Conservation (phyloP, 2,329 filamentous ascomycete species). For the Diaporthe humulicola region DNA sequence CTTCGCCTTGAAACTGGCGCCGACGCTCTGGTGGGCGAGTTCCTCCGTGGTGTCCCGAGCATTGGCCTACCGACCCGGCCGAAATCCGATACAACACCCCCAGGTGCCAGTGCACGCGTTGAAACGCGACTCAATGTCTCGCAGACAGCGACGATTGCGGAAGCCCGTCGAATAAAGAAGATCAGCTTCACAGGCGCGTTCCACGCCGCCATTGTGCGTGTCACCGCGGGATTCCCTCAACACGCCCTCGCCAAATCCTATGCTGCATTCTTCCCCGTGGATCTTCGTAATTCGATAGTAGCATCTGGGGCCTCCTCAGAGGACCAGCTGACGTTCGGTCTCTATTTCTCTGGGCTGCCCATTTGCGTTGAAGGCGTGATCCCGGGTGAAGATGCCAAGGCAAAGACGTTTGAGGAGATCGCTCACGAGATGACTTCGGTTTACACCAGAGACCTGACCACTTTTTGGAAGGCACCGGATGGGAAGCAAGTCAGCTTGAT, state of each 20-base stretch:
- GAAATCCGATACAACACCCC: conserved; percentile 27
- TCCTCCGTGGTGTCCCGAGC: conserved; percentile 41
- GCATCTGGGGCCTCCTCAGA: not conserved
- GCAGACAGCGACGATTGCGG: conserved; percentile 33
- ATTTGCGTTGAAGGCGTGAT: conserved; percentile 40
- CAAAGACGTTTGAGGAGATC: conserved; percentile 40
- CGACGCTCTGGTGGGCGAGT: conserved; percentile 39
- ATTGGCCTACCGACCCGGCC: conserved; percentile 43
- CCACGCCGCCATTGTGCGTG: conserved; percentile 44
- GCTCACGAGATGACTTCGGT: conserved; percentile 39
- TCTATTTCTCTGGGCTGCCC: conserved; percentile 43
- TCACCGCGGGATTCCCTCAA: conserved; percentile 42
- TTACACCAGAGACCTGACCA: conserved; percentile 40
- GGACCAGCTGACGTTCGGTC: conserved; percentile 31
- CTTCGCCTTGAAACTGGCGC: conserved; percentile 37
- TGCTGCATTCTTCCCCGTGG: conserved; percentile 41
- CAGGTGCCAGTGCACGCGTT: conserved; percentile 29
- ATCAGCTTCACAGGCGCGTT: conserved; percentile 42
- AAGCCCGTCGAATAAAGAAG: conserved; percentile 33
- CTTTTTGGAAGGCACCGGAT: conserved; percentile 23
- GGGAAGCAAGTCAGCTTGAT: conserved; percentile 20
- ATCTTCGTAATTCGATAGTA: conserved; percentile 40
- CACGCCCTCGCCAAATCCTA: conserved; percentile 41
- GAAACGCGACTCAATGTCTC: conserved; percentile 28
- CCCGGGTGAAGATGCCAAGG: not conserved